Evolutionary conservation across 257 asterid species (phyloP), one percentile per base, ranked within the genome.

Genomic region (Lantana camara): DNA sequence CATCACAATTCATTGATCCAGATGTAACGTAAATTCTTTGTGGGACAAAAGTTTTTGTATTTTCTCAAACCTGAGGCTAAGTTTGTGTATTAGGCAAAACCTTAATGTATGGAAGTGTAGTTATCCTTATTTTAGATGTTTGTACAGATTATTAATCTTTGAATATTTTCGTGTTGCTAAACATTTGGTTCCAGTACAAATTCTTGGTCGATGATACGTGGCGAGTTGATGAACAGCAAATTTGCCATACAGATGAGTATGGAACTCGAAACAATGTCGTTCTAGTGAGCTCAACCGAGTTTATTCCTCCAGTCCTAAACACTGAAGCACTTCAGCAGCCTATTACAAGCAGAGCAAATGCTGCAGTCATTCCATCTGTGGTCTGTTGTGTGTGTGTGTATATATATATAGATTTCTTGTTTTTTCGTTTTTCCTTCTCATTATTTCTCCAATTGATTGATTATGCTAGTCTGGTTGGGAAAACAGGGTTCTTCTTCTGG

Each of bases 161-260:
- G 20, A 34, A 60, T 34, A 34, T 7, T 34, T 23, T n/a, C 29
- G 23, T 49, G 59, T 42, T 57, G 61, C 70, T 45, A 57, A 67
- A 44, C 55, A 38, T 52, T 35, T 60, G n/a, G 34, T 35, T 62
- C 72, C 84, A 87, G 95, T 84, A 82, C 78, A 84, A 75, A 47
- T 87, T 82, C 80, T 67, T 87, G 68, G 90, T 84, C 15, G 95
- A 87, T 70, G 90, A 83, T 17, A 22, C 67, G 22, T 87, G 95
- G 95, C 73, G 54, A 71, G 79, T 79, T 1, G 88, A 87, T 60
- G 81, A 77, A 73, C 85, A 80, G 57, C 88, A 80, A 58, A 67
- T 60, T 27, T 84, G 87, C 63, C 77, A 72, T 64, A 66, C 67
- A 16, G 88, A 84, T 63, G 83, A 78, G 67, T 66, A 68, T 58